phyloP scores from a whole-genome alignment of 2,329 filamentous ascomycete species.

The Neonectria coccinea region DNA sequence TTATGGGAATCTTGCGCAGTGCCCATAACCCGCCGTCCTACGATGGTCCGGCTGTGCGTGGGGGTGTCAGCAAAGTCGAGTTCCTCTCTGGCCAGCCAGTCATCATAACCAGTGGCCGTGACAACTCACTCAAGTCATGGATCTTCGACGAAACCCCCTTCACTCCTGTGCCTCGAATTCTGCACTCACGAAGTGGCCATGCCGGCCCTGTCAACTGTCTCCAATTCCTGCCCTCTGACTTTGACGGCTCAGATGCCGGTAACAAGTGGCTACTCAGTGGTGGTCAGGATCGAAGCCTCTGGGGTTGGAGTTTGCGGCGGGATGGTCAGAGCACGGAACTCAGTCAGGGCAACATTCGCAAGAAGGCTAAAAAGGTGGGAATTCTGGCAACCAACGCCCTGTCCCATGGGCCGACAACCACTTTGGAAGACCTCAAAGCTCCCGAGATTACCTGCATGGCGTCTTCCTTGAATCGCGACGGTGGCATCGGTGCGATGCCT shows the following conservation, averaged over 20 bases:
- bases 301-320: slow-evolving; percentile 94
- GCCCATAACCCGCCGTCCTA: slow-evolving; percentile 83
- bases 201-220: slow-evolving; percentile 86
- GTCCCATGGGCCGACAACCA: slow-evolving; percentile 70
- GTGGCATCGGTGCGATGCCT: slow-evolving; percentile 87
- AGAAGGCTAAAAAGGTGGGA: slow-evolving; percentile 90
- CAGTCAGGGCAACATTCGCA: slow-evolving; percentile 88
- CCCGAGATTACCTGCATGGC: slow-evolving; percentile 93
- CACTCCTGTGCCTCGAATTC: slow-evolving; percentile 83
- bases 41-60: slow-evolving; percentile 67
- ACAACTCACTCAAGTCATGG: slow-evolving; percentile 96
- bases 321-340: slow-evolving; percentile 95
- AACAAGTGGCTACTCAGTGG: slow-evolving; percentile 96
- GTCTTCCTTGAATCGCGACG: slow-evolving; percentile 92
- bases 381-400: slow-evolving; percentile 70
- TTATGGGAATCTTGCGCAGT: slow-evolving; percentile 86
- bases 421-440: slow-evolving; percentile 83
- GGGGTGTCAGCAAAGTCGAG: slow-evolving; percentile 87
- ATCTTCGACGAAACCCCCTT: slow-evolving; percentile 95
- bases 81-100: slow-evolving; percentile 92
- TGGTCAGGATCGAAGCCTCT: slow-evolving; percentile 89
- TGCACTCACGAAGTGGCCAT: slow-evolving; percentile 90
- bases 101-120: slow-evolving; percentile 87
- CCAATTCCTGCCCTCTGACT: slow-evolving; percentile 86
- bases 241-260: slow-evolving; percentile 86